Percentiles rank a stretch among this genome's conserved stretches.
These are phyloP conservation scores for Arabidopsis arenosa DNA, from an alignment of 345 rosid species.

Conservation along the genomic window DNA sequence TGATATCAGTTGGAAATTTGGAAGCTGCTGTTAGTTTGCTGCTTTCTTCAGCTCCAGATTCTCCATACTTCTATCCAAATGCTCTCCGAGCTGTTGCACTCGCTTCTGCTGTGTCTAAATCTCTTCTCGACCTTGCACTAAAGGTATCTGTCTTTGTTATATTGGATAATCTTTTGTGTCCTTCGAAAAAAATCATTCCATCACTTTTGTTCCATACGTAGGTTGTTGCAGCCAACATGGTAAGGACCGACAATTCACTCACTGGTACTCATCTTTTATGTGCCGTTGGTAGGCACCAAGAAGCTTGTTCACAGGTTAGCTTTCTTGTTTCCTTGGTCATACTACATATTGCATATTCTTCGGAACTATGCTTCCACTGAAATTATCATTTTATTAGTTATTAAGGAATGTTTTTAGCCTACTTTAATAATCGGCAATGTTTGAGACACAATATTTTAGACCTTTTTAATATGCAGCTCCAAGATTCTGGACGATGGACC, in stretches of 20 bases:
- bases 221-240: constrained; percentile 99
- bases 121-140: constrained; percentile 95
- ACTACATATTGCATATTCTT: constrained; percentile 10
- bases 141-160: constrained; percentile 55
- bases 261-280: constrained; percentile 95
- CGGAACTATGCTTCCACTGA: constrained; percentile 19
- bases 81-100: constrained; percentile 98
- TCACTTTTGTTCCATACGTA: constrained; percentile 40
- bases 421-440: background rate
- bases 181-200: background rate
- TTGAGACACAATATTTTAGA: background rate
- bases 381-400: background rate
- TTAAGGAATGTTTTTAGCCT: constrained; percentile 11
- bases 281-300: constrained; percentile 97
- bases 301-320: constrained; percentile 98
- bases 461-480: constrained; percentile 57
- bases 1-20: constrained; percentile 87
- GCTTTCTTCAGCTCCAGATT: constrained; percentile 91
- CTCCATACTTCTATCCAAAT: constrained; percentile 87
- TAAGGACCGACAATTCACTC: constrained; percentile 82
- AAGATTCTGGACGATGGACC: constrained; percentile 99
- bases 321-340: constrained; percentile 25
- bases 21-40: constrained; percentile 96
- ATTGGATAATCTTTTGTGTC: constrained; percentile 15
- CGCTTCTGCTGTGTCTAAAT: constrained; percentile 92